Evolutionary conservation across 495 filamentous ascomycete species (phyloP), one percentile per base, ranked within the genome.

Genomic region (Annulohypoxylon stygium): DNA sequence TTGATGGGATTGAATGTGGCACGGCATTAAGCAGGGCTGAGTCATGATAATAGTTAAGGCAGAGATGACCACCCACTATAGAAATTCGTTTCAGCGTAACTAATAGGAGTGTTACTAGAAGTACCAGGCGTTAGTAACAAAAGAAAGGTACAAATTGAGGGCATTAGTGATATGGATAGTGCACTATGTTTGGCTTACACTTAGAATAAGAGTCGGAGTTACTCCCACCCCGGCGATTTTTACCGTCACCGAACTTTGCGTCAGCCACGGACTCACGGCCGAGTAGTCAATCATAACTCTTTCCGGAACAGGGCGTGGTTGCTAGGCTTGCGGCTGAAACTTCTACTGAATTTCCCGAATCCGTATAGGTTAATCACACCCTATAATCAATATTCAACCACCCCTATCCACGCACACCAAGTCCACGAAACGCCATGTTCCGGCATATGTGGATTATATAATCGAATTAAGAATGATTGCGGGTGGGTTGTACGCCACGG

Each of bases 141-240:
- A 39, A 43, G 34, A 43, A 14, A 5, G 23, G 12, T 43, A 5
- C 37, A 39, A 14, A 4, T 37, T 57, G 30, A 57, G 20, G 30
- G 18, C 7, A 20, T 57, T 25, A 23, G 47, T 45, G 59, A 57
- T 70, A 18, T 26, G 30, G 30, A 23, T 18, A 12, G 48, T 45
- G 20, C 33, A 43, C 25, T 55, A 34, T 36, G 2, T 8, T 18
- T 7, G n/a, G 36, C 59, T 65, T 60, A 67, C 50, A 55, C 11
- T 30, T 20, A 39, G 4, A 67, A 25, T 43, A 36, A 16, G 39
- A 16, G 16, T 55, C 71, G 71, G 71, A 74, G 67, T 74, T 70
- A 74, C 71, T 74, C 33, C 23, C 62, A 1, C 43, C 57, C 66
- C 71, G 61, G 45, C 20, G 41, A 67, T 69, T 69, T 69, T 37